phyloP scores from a whole-genome alignment of 2,329 filamentous ascomycete genomes.

The Paracorniculantispora psalliotae region DNA sequence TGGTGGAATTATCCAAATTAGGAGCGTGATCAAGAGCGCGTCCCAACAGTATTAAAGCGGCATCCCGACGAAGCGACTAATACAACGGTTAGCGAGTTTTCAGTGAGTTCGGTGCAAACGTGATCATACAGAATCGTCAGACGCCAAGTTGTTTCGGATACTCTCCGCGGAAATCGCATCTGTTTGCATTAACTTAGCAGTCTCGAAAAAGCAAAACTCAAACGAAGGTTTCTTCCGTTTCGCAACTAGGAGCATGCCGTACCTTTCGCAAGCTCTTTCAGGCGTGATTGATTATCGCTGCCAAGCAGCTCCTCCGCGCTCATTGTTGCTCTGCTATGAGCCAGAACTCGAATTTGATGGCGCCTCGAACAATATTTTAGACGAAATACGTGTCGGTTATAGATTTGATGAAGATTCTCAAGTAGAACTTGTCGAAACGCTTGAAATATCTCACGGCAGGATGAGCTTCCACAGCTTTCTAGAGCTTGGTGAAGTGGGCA shows the following conservation, averaged over 20 bases:
- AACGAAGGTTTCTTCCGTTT: too few relatives aligned
- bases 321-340: neutral
- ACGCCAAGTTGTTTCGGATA: neutral
- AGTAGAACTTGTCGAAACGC: too few relatives aligned
- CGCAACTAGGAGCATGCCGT: neutral
- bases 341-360: neutral
- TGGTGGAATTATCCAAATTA: too few relatives aligned
- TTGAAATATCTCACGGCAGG: neutral
- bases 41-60: neutral
- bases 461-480: neutral
- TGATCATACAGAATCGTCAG: neutral
- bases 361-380: too few relatives aligned
- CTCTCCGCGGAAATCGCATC: neutral
- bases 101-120: neutral
- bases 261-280: slow-evolving; percentile 3
- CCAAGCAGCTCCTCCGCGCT: slow-evolving; percentile 1
- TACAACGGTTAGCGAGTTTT: neutral
- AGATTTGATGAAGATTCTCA: too few relatives aligned
- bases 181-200: too few relatives aligned
- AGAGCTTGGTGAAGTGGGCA: neutral
- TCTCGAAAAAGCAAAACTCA: too few relatives aligned
- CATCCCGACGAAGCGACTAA: slow-evolving; percentile 2
- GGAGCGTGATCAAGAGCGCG: neutral
- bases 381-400: too few relatives aligned
- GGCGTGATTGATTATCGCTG: neutral